These are phyloP conservation scores for Bretziella fagacearum DNA, from an alignment of 2,329 filamentous ascomycete species.

Conservation along the genomic window DNA sequence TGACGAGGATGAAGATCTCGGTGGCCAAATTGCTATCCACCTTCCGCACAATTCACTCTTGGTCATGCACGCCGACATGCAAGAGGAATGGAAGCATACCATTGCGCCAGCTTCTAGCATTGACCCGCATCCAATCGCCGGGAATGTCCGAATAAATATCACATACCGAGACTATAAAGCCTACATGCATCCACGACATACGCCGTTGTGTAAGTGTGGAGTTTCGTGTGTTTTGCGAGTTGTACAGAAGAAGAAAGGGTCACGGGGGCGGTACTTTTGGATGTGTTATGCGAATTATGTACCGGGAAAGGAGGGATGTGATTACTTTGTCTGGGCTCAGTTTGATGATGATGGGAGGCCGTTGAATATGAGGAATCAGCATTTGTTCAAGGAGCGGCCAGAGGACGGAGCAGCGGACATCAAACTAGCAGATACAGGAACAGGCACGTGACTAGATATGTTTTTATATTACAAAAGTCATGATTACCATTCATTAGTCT, in stretches of 20 bases:
- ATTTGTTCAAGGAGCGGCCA: not conserved
- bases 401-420: not conserved
- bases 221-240: constrained; percentile 55
- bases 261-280: constrained; percentile 73
- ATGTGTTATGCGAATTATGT: constrained; percentile 71
- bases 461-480: too few species aligned
- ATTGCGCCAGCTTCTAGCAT: constrained; percentile 61
- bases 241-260: constrained; percentile 62
- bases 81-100: constrained; percentile 89
- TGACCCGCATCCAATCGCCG: constrained; percentile 68
- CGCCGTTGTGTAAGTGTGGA: constrained; percentile 60
- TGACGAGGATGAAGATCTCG: constrained; percentile 38
- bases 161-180: constrained; percentile 80
- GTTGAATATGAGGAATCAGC: constrained; percentile 4
- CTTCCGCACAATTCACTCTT: constrained; percentile 87
- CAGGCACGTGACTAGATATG: too few species aligned
- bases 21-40: constrained; percentile 82
- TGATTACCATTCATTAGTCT: too few species aligned
- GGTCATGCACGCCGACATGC: constrained; percentile 96
- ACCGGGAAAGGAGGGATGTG: constrained; percentile 51
- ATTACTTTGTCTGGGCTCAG: constrained; percentile 70
- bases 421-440: not conserved
- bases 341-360: constrained; percentile 80
- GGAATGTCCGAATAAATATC: constrained; percentile 72
- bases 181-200: constrained; percentile 58